Evolutionary conservation across 371 early-diverging fungal genomes (phyloP), one percentile per base, ranked within the genome.

Genomic region (Mortierella sp.): DNA sequence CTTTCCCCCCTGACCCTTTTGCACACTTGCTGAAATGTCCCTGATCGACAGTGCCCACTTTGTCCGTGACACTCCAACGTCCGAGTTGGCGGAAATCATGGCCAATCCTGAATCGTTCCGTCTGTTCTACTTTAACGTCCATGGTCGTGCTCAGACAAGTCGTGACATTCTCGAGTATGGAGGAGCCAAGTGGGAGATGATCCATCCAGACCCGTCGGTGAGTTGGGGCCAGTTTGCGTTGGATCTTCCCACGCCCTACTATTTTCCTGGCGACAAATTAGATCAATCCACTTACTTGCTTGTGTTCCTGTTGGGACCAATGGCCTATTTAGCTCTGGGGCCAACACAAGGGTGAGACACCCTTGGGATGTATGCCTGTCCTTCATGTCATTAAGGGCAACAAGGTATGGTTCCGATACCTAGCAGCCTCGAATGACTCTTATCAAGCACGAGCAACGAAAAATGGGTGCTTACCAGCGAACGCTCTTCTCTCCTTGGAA

Each of bases 351-450:
- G 49, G 7, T 0, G 24, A 59, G 31, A 63, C 50, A 0, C 63
- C 71, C 10, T 63, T 59, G 49, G 63, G 64, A 14, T 57, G 49
- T 28, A 43, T 63, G 31, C 71, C 71, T 8, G 37, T 70, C 17
- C 55, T 63, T 14, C 45, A 29, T 9, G 39, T 63, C n/a, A 47
- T n/a, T 40, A 60, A 64, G 41, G 51, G 45, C 12, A 53, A 51
- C 21, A 60, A 67, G 50, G 55, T 60, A 58, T 25, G 16, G 19
- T 31, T 34, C 34, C 7, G 10, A 34, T 34, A 34, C 10, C 34
- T 7, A 34, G 10, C 4, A 10, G 7, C 4, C 4, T 34, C 10
- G 34, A 10, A 34, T 10, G 34, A 34, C 34, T 34, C 34, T 34
- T 34, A n/a, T n/a, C n/a, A n/a, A n/a, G n/a, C n/a, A n/a, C n/a